These are phyloP conservation scores for Penicillium arizonense DNA, from an alignment of 495 filamentous ascomycete genomes.

Conservation along the genomic window DNA sequence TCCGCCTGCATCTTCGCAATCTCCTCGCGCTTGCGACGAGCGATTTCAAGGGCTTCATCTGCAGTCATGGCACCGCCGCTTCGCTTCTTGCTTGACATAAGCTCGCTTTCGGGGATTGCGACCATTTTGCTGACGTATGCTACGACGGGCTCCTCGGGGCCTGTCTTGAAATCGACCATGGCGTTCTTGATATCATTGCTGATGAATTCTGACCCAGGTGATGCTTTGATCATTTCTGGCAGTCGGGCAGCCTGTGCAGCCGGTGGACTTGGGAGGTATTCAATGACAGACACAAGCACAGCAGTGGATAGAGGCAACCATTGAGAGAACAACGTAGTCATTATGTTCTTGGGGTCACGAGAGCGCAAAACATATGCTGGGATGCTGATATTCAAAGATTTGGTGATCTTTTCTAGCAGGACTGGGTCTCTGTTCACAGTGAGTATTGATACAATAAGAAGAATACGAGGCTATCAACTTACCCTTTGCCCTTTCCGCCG, in stretches of 20 bases:
- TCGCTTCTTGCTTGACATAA: conserved; percentile 72
- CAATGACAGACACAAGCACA: conserved; percentile 85
- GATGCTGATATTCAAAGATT: conserved; percentile 80
- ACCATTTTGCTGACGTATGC: conserved; percentile 99
- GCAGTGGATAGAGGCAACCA: conserved; percentile 96
- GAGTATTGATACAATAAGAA: conserved; percentile 18
- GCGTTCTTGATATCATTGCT: conserved; percentile 68
- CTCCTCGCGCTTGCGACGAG: conserved; percentile 83
- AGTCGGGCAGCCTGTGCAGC: conserved; percentile 80
- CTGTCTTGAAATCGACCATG: conserved; percentile 75
- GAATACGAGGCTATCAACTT: conserved; percentile 26
- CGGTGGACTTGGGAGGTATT: conserved; percentile 85
- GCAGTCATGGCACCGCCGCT: conserved; percentile 66
- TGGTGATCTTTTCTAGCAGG: conserved; percentile 90
- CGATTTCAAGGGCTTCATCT: conserved; percentile 86
- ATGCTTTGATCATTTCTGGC: conserved; percentile 73
- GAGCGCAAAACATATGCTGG: conserved; percentile 82
- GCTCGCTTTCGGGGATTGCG: conserved; percentile 85
- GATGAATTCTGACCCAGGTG: conserved; percentile 72
- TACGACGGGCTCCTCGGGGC: conserved; percentile 71
- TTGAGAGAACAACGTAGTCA: conserved; percentile 80
- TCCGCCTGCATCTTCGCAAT: conserved; percentile 73
- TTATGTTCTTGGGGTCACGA: conserved; percentile 75
- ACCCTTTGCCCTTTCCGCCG: conserved; percentile 79
- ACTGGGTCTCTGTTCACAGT: conserved; percentile 62